Conservation (phyloP, 2,329 filamentous ascomycete species). For the Drechslerella dactyloides region DNA sequence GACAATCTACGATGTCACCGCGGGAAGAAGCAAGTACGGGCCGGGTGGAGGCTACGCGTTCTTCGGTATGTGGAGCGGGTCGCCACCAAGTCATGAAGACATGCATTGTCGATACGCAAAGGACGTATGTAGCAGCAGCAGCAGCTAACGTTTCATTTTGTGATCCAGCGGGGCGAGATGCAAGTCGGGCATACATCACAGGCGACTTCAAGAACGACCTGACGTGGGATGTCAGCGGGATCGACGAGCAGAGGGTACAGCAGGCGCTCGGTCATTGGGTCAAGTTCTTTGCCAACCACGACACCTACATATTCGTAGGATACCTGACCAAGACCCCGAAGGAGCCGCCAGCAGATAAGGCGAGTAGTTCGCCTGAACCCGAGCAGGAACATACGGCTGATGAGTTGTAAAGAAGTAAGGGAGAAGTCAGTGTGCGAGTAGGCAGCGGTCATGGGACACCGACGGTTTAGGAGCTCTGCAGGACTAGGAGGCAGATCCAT, state of each 20-base stretch:
- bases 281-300: slow-evolving; percentile 37
- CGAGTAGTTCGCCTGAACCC: background rate
- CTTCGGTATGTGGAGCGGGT: slow-evolving; percentile 62
- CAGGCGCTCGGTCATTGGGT: slow-evolving; percentile 46
- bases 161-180: slow-evolving; percentile 73
- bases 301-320: slow-evolving; percentile 43
- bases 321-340: slow-evolving; percentile 25
- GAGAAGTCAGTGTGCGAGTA: background rate
- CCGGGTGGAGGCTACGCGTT: slow-evolving; percentile 84
- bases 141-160: background rate
- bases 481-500: background rate
- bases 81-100: background rate
- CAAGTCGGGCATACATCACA: slow-evolving; percentile 86
- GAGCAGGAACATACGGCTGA: slow-evolving; percentile 29
- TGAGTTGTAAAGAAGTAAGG: slow-evolving; percentile 19
- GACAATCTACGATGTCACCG: slow-evolving; percentile 82
- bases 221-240: slow-evolving; percentile 81
- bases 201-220: slow-evolving; percentile 88
- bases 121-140: background rate
- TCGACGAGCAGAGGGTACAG: slow-evolving; percentile 63
- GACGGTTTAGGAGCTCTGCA: background rate
- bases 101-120: background rate
- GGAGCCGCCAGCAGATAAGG: slow-evolving; percentile 16
- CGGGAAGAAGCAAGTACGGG: slow-evolving; percentile 73
- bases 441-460: background rate